Evolutionary conservation across 2,329 filamentous ascomycete species (phyloP).

Genomic region (Cephalotrichum gorgonifer): DNA sequence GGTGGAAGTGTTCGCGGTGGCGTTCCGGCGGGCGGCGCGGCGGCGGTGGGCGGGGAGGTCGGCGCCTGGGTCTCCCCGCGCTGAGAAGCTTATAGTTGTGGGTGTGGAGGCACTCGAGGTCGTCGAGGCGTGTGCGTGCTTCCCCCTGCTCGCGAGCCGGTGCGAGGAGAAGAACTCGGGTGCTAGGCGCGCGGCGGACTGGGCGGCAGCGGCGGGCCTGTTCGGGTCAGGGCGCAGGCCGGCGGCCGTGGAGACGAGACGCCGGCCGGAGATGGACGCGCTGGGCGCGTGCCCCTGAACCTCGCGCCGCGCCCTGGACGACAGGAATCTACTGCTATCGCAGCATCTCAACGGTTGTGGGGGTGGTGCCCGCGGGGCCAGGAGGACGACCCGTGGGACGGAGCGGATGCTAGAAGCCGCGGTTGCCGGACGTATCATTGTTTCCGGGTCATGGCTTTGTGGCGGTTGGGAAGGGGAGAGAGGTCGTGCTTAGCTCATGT

Average conservation of each 20-base stretch:
- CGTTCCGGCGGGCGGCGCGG: constrained; percentile 7
- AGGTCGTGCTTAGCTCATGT: background rate
- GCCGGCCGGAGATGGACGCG: background rate
- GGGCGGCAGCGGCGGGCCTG: too few species aligned
- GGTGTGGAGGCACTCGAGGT: background rate
- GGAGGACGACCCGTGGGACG: background rate
- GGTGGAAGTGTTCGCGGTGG: background rate
- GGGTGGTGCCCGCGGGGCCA: too few species aligned
- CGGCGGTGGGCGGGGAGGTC: constrained; percentile 8
- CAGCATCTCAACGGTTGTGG: background rate
- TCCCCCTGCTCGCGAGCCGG: background rate
- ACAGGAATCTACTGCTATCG: background rate
- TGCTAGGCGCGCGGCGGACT: background rate
- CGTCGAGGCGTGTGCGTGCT: background rate
- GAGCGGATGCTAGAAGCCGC: constrained; percentile 1
- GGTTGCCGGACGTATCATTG: constrained; percentile 5
- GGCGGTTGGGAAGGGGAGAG: background rate
- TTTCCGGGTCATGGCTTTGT: background rate
- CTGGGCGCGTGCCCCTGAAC: background rate
- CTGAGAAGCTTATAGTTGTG: background rate
- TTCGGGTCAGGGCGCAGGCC: background rate
- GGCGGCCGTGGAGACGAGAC: background rate
- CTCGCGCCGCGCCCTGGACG: background rate
- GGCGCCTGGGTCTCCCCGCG: too few species aligned
- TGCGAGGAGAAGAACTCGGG: constrained; percentile 3